Evolutionary conservation across 2,329 filamentous ascomycete genomes (phyloP).

Genomic region (Microdochium paspali): DNA sequence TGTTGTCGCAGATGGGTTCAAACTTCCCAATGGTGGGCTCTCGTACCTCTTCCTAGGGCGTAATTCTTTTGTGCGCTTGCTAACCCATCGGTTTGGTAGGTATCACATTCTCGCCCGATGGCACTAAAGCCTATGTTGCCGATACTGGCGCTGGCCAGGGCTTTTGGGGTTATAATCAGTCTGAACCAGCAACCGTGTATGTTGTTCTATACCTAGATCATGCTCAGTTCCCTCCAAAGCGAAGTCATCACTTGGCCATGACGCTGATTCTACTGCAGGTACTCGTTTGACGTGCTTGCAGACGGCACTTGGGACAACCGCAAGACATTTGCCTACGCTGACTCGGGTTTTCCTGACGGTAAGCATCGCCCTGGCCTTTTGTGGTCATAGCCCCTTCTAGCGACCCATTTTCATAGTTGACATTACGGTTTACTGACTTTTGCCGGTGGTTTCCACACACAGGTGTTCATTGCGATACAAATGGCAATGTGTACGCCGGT

Average conservation of each 20-base stretch:
- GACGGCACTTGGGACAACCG: slow-evolving; percentile 38
- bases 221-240: neutral
- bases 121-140: slow-evolving; percentile 41
- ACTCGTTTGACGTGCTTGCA: slow-evolving; percentile 32
- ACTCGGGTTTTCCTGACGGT: slow-evolving; percentile 49
- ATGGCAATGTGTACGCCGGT: slow-evolving; percentile 45
- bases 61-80: no score
- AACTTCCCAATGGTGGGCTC: slow-evolving; percentile 37
- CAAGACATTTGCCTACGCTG: slow-evolving; percentile 46
- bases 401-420: neutral
- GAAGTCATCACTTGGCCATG: slow-evolving; percentile 2
- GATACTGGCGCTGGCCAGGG: slow-evolving; percentile 43
- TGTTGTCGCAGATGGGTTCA: slow-evolving; percentile 48
- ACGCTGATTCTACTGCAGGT: slow-evolving; percentile 22
- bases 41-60: no score
- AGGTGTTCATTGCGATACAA: slow-evolving; percentile 44
- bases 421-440: no score
- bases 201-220: slow-evolving; percentile 22
- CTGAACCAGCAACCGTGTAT: slow-evolving; percentile 35
- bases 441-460: neutral
- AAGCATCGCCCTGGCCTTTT: slow-evolving; percentile 6
- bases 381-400: no score
- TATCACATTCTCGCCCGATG: slow-evolving; percentile 45
- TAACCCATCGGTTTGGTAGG: no score
- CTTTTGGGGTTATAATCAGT: slow-evolving; percentile 29